Conservation (phyloP, 2,329 filamentous ascomycete species). For the Microsporum audouinii region DNA sequence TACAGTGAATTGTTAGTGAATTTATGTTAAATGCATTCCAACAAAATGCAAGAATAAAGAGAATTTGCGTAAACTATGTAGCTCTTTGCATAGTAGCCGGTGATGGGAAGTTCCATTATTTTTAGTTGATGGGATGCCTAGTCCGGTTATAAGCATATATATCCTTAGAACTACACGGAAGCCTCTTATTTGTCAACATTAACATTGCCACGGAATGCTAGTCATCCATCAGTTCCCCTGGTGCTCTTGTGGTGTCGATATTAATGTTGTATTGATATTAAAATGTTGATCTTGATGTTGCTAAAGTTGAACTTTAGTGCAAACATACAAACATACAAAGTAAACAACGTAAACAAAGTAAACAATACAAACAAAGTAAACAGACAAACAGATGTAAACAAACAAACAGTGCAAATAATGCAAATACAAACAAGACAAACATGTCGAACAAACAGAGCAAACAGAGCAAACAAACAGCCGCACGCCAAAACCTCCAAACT, state of each 20-base stretch:
- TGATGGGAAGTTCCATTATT: background rate
- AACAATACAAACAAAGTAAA: conserved; percentile 14
- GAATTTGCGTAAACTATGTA: background rate
- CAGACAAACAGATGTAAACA: background rate
- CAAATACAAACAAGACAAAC: background rate
- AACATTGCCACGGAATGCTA: too few species aligned
- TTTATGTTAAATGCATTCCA: too few species aligned
- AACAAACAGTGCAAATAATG: background rate
- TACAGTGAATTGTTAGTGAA: too few species aligned
- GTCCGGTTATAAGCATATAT: background rate
- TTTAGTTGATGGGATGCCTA: background rate
- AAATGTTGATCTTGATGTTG: background rate
- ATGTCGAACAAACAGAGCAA: background rate
- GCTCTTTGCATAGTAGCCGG: background rate
- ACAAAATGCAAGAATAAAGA: background rate
- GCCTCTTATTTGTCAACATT: too few species aligned
- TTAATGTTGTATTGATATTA: too few species aligned
- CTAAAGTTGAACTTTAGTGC: background rate
- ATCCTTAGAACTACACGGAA: too few species aligned
- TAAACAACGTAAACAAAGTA: conserved; percentile 9
- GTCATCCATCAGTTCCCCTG: too few species aligned
- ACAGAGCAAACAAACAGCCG: background rate
- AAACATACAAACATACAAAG: conserved; percentile 9
- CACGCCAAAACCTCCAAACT: background rate
- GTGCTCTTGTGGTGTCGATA: too few species aligned